phyloP scores from a whole-genome alignment of 805 yeast genomes.

The Wickerhamomyces pijperi region DNA sequence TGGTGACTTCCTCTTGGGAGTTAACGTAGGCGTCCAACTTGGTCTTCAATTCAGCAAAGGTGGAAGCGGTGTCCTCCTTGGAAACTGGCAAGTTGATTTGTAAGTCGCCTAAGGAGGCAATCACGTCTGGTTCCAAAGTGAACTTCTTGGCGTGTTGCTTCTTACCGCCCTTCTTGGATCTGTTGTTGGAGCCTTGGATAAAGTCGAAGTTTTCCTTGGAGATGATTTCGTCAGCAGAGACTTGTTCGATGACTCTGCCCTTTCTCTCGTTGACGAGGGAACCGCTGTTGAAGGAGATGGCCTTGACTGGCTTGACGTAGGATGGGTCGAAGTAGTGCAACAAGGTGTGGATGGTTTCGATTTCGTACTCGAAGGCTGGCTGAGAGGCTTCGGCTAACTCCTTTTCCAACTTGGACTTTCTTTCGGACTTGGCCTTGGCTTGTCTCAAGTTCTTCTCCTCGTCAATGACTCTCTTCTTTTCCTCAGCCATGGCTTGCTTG shows the following conservation, averaged over 20 bases:
- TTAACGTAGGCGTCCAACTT: conserved; percentile 59
- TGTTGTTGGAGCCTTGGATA: conserved; percentile 36
- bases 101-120: conserved; percentile 66
- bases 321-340: conserved; percentile 70
- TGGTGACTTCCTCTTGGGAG: conserved; percentile 74
- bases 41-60: conserved; percentile 56
- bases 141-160: conserved; percentile 43
- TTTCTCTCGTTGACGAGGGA: conserved; percentile 18
- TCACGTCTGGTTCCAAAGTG: conserved; percentile 69
- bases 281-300: conserved; percentile 20
- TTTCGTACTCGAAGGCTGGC: conserved; percentile 81
- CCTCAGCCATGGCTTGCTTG: conserved; percentile 56
- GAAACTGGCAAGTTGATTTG: conserved; percentile 70
- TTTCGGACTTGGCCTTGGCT: conserved; percentile 37
- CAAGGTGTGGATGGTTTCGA: conserved; percentile 62
- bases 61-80: conserved; percentile 54
- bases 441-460: conserved; percentile 37
- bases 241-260: conserved; percentile 43
- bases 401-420: conserved; percentile 53
- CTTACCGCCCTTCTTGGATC: conserved; percentile 41
- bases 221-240: conserved; percentile 52
- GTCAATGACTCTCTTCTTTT: conserved; percentile 56
- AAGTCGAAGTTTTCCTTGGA: conserved; percentile 52
- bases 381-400: conserved; percentile 60
- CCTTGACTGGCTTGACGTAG: conserved; percentile 44